Base-by-base conservation (phyloP, 257 asterid genomes). In the Ilex aquifolium region DNA sequence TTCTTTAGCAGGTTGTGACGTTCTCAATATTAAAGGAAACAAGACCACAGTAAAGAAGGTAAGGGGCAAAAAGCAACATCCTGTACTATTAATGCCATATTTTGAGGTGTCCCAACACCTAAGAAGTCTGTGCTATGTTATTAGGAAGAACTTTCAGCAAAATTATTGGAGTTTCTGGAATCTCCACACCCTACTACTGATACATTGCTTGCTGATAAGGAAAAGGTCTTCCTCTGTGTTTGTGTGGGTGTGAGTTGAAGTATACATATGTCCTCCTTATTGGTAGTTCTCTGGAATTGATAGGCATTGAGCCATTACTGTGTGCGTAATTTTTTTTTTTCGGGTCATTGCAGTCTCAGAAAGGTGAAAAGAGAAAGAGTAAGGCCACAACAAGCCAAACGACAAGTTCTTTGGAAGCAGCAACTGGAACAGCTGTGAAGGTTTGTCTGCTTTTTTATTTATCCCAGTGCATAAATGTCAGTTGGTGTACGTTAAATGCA, bases 171-270 rank as follows among this genome's bases (percentile, higher is more conserved):
- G 57, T 92, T 92, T 81, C 70, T 92, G 74, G 97, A 85, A 74
- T 87, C 96, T 64, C 99, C 97, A 48, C 88, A 82, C 85, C 82
- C 86, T 59, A 93, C 97, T 13, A 89, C 95, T 10, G 90, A 85
- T 39, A 44, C 71, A 58, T 73, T 93, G 80, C 96, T 93, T 32
- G 85, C 97, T 70, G 94, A 87, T 65, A 84, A 82, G 71, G 87
- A 89, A 67, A 85, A 83, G 82, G 93, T 7, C 40, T 7, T 36
- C 40, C 3, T 7, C 40, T 36, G 5, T 36, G 40, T 36, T 3
- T 7, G 40, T 36, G 40, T 36, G 40, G 3, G 40, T 36, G 5
- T 36, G 40, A 3, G 3, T 7, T 36, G 40, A 36, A 36, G 40
- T 36, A 36, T 36, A 36, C 40, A 31, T 59, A 62, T 31, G 27